Base-by-base conservation (phyloP, 2,329 filamentous ascomycete species). In the Chaetothyriales sp. region DNA sequence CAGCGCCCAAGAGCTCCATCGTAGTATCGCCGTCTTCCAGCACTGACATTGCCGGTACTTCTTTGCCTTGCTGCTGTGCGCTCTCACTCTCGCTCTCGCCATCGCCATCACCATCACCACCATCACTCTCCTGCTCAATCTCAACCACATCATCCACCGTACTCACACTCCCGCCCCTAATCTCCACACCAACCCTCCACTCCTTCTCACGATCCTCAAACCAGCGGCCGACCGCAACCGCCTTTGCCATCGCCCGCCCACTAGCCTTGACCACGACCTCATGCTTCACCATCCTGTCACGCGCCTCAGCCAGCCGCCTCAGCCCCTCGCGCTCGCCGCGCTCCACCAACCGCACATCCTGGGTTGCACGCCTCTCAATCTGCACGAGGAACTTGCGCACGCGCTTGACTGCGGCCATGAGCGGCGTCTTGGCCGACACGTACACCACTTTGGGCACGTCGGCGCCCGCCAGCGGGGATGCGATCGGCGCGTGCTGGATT, bases 91-190 rank as follows among this genome's bases (percentile, higher is more conserved):
- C 48, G 49, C 50, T 43, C 19, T 50, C 50, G n/a, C 53, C 52
- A 18, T 49, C 48, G 20, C 45, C 49, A 47, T 56, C 32, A 51
- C 53, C 61, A 54, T 57, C 57, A 18, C 54, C 49, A 26, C 60
- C 57, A 32, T 58, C 58, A n/a, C 57, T 43, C 18, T 52, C 55
- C n/a, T 57, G 59, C 20, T 65, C 64, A 46, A 67, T 63, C 49
- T 68, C 66, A 26, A 73, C 69, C 49, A 82, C 70, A 68, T 81
- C 78, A 67, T 82, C 79, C 50, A 81, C 71, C 44, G 76, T 76
- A 50, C 71, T 64, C 46, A 78, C 73, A 62, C 67, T 77, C 22
- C 77, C 77, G 54, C 76, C 77, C 60, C 69, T 70, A 42, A 81
- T 64, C 46, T 64, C 66, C 3, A 80, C 75, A 5, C 59, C 61